phyloP scores from a whole-genome alignment of 495 filamentous ascomycete genomes.

The Penicillium turbatum region DNA sequence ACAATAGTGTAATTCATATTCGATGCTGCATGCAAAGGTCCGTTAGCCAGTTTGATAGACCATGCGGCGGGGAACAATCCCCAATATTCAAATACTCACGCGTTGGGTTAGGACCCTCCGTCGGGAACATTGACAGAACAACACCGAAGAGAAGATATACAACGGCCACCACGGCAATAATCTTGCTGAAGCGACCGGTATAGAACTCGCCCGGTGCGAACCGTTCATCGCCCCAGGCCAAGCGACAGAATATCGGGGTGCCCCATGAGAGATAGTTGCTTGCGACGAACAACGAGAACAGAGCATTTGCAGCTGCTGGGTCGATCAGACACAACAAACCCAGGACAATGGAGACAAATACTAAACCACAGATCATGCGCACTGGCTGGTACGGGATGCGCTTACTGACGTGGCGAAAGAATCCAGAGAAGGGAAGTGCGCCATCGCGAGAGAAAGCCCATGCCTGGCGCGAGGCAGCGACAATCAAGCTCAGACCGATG shows the following conservation, averaged over 20 bases:
- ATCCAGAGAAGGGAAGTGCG: constrained; percentile 57
- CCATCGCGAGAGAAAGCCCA: constrained; percentile 61
- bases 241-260: constrained; percentile 56
- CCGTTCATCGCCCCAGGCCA: constrained; percentile 56
- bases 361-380: constrained; percentile 55
- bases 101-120: constrained; percentile 51
- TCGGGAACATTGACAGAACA: constrained; percentile 56
- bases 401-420: constrained; percentile 54
- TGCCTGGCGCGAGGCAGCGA: constrained; percentile 53
- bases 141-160: constrained; percentile 55
- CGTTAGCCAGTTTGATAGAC: constrained; percentile 3
- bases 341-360: constrained; percentile 50
- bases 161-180: constrained; percentile 52
- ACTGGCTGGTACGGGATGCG: constrained; percentile 57
- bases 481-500: constrained; percentile 41
- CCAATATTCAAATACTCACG: constrained; percentile 24
- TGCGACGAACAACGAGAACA: constrained; percentile 59
- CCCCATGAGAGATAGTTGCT: constrained; percentile 61
- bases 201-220: constrained; percentile 54
- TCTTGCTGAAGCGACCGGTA: constrained; percentile 38
- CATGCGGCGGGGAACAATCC: background rate
- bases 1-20: constrained; percentile 66
- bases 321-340: constrained; percentile 57
- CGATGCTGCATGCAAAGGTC: constrained; percentile 25
- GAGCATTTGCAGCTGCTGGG: constrained; percentile 52